Conservation (phyloP, 352 stramenopile genomes). For the Pythium angustatum region DNA sequence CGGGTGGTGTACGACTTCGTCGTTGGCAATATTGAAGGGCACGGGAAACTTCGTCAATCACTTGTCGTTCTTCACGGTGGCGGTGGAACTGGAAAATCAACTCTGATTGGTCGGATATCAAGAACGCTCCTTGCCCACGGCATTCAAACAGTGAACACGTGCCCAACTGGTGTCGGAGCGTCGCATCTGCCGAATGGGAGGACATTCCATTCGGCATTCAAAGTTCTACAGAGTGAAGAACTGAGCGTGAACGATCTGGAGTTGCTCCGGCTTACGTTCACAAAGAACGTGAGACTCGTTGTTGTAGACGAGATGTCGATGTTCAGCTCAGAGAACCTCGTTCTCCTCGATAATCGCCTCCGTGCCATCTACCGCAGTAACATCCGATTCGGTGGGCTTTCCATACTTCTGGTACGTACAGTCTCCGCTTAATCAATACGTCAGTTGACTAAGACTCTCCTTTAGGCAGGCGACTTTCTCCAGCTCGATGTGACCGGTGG, state of each 20-base stretch:
- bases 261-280: conserved; percentile 21
- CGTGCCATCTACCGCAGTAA: conserved; percentile 1
- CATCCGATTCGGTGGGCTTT: conserved; percentile 24
- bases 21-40: neutral
- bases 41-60: neutral
- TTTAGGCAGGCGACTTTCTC: conserved; percentile 2
- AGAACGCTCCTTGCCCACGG: neutral
- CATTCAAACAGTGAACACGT: neutral
- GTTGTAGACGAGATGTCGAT: conserved; percentile 31
- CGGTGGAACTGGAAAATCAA: neutral
- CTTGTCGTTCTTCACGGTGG: conserved; percentile 3
- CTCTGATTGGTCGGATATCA: neutral
- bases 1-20: neutral
- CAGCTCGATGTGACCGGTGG: neutral
- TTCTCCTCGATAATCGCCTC: conserved; percentile 21
- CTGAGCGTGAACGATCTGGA: conserved; percentile 17
- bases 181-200: neutral
- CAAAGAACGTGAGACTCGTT: conserved; percentile 18
- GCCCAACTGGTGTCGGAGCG: conserved; percentile 2
- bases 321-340: conserved; percentile 17
- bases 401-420: conserved; percentile 28
- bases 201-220: conserved; percentile 4
- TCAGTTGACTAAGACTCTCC: too few species aligned
- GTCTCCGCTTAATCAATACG: too few species aligned
- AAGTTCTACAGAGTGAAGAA: neutral